Conservation (phyloP, 108 stramenopile genomes). For the Heterococcus sp. region DNA sequence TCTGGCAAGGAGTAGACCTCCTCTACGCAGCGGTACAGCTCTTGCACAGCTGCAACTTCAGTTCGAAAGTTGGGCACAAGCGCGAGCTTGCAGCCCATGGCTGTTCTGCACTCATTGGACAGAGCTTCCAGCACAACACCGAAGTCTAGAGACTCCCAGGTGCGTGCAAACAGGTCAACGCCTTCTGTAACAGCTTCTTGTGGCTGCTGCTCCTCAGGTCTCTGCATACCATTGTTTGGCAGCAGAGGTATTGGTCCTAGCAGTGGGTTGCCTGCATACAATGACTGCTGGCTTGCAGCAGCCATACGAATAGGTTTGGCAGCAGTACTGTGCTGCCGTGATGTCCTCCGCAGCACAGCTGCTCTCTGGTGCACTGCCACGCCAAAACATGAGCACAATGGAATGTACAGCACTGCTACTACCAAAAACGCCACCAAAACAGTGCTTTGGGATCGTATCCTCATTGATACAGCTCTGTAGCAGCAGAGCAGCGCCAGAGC, state of each 20-base stretch:
- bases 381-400: background rate
- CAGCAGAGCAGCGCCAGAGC: too few species aligned
- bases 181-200: background rate
- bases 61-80: conserved; percentile 26
- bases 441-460: background rate
- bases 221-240: background rate
- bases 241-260: background rate
- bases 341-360: background rate
- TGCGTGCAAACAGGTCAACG: conserved; percentile 37
- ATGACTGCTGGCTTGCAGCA: background rate
- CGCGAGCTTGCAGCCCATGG: conserved; percentile 28
- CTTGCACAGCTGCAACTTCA: conserved; percentile 25
- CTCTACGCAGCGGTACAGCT: conserved; percentile 17
- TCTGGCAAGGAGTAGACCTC: background rate
- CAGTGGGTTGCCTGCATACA: background rate
- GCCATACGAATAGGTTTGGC: background rate
- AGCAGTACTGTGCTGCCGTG: background rate
- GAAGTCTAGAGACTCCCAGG: conserved; percentile 48
- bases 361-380: too few species aligned
- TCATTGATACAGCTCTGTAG: too few species aligned
- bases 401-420: background rate
- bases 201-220: background rate
- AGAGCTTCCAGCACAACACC: conserved; percentile 37
- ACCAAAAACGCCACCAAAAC: background rate
- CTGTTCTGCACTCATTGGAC: conserved; percentile 34